Evolutionary conservation across 306 rosid genomes (phyloP).

Genomic region (Myrica gale): DNA sequence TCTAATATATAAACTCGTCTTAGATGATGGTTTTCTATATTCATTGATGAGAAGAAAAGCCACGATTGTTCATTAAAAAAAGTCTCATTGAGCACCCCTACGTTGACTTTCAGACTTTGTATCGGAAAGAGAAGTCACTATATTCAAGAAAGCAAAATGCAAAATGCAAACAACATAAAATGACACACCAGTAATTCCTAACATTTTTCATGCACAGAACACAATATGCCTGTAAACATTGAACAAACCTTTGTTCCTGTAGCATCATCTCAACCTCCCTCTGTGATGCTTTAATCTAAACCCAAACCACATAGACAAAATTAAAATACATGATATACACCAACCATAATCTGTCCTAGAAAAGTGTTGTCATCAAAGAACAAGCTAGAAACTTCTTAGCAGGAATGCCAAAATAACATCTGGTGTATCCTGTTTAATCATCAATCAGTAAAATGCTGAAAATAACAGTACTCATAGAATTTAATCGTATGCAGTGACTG

Average conservation of each 20-base stretch:
- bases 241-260: conserved; percentile 62
- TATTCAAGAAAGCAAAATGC: neutral
- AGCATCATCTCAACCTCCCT: conserved; percentile 87
- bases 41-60: neutral
- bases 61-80: neutral
- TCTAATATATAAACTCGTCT: neutral
- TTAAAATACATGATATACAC: conserved; percentile 1
- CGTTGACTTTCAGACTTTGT: neutral
- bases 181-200: neutral
- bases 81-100: neutral
- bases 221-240: neutral
- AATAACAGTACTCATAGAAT: neutral
- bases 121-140: neutral
- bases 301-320: conserved; percentile 29
- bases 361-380: conserved; percentile 13
- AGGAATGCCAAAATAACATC: neutral
- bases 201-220: conserved; percentile 31
- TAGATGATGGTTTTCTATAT: neutral
- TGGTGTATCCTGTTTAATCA: conserved; percentile 1
- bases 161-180: conserved; percentile 5
- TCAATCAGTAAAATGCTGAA: neutral
- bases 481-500: neutral
- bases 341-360: neutral
- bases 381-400: conserved; percentile 1
- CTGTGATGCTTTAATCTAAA: conserved; percentile 73